These are phyloP conservation scores for Lichtheimia ornata DNA, from an alignment of 371 early-diverging fungal genomes.

Conservation along the genomic window DNA sequence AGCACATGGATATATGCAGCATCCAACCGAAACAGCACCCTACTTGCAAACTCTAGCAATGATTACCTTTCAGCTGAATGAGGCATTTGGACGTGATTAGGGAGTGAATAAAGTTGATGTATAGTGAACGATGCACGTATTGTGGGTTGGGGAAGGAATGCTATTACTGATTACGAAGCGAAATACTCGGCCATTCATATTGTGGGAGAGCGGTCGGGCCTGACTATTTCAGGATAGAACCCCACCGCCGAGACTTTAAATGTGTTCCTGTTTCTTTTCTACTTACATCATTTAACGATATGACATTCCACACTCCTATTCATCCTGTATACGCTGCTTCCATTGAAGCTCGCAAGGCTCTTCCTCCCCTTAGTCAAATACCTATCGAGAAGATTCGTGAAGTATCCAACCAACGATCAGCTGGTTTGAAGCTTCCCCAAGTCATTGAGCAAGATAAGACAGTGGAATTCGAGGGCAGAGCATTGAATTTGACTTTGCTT, in stretches of 20 bases:
- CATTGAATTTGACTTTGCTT: slow-evolving; percentile 3
- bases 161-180: no score
- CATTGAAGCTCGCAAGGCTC: slow-evolving; percentile 5
- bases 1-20: slow-evolving; percentile 15
- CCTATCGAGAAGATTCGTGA: slow-evolving; percentile 6
- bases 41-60: slow-evolving; percentile 10
- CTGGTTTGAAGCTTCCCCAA: not conserved
- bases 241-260: no score
- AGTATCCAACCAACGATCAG: not conserved
- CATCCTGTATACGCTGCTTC: slow-evolving; percentile 15
- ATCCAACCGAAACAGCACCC: slow-evolving; percentile 4
- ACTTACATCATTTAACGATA: not conserved
- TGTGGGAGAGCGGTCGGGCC: no score
- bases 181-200: no score
- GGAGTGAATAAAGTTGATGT: no score
- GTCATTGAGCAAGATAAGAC: slow-evolving; percentile 9
- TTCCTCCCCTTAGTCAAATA: not conserved
- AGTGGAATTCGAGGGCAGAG: not conserved
- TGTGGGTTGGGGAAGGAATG: no score
- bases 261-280: no score
- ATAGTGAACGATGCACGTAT: no score
- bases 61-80: slow-evolving; percentile 1
- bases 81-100: not conserved
- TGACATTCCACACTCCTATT: slow-evolving; percentile 5
- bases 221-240: no score